Evolutionary conservation across 495 filamentous ascomycete species (phyloP).

Genomic region (Staphylotrichum longicolle): DNA sequence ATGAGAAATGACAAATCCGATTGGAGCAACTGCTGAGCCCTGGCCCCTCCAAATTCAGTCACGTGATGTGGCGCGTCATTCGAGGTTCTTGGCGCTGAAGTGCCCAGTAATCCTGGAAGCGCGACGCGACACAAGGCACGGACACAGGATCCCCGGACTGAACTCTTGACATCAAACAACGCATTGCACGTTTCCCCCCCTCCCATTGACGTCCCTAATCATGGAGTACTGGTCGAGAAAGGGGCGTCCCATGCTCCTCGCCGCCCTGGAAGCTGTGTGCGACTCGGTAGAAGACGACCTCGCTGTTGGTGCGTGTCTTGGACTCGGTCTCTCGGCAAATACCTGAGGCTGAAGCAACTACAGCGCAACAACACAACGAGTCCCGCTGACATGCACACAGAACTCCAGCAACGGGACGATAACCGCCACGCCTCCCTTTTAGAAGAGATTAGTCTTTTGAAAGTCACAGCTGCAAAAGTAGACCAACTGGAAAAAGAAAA

Average conservation of each 20-base stretch:
- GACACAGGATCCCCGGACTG: too few species aligned
- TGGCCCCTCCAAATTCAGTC: too few species aligned
- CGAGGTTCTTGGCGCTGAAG: too few species aligned
- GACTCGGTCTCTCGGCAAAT: not conserved
- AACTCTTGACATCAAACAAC: too few species aligned
- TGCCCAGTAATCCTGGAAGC: too few species aligned
- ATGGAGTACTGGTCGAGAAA: slow-evolving; percentile 44
- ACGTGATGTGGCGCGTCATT: too few species aligned
- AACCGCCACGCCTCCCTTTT: slow-evolving; percentile 18
- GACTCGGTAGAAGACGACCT: slow-evolving; percentile 40
- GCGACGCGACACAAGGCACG: too few species aligned
- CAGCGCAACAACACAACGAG: too few species aligned
- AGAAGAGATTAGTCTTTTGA: slow-evolving; percentile 35
- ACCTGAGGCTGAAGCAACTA: not conserved
- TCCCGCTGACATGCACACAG: slow-evolving; percentile 20
- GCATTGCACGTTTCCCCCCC: too few species aligned
- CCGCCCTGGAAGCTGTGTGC: slow-evolving; percentile 41
- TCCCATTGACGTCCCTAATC: not conserved
- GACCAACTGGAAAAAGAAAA: slow-evolving; percentile 39
- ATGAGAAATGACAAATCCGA: too few species aligned
- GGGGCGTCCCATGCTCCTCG: slow-evolving; percentile 41
- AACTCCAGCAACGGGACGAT: slow-evolving; percentile 23
- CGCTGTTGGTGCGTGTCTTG: slow-evolving; percentile 32
- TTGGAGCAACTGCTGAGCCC: too few species aligned
- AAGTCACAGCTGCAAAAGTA: slow-evolving; percentile 25